Evolutionary conservation across 2,329 filamentous ascomycete genomes (phyloP).

Genomic region (Fusarium sterilihyphosum): DNA sequence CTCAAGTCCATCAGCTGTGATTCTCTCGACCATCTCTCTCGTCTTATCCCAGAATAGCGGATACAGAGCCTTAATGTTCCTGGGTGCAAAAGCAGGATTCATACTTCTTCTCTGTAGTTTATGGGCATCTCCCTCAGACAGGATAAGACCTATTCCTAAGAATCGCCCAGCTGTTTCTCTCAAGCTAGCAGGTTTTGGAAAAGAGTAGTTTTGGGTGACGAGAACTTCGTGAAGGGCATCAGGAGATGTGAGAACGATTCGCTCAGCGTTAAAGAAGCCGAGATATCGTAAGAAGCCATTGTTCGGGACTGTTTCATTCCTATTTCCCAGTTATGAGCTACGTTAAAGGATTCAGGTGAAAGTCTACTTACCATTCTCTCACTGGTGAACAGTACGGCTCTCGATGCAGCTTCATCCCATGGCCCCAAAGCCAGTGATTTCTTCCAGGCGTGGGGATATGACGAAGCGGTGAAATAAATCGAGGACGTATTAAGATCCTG

Average conservation of each 20-base stretch:
- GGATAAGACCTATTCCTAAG: slow-evolving; percentile 75
- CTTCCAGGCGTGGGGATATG: slow-evolving; percentile 56
- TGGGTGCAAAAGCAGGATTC: slow-evolving; percentile 84
- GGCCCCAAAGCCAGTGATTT: slow-evolving; percentile 59
- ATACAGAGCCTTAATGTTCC: slow-evolving; percentile 87
- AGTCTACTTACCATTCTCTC: slow-evolving; percentile 56
- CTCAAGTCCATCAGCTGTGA: slow-evolving; percentile 56
- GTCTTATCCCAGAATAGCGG: slow-evolving; percentile 85
- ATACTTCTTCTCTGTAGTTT: slow-evolving; percentile 81
- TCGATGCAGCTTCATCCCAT: slow-evolving; percentile 52
- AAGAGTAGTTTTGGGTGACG: slow-evolving; percentile 74
- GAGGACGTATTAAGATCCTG: slow-evolving; percentile 57
- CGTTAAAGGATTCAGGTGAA: accelerated
- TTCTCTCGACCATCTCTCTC: slow-evolving; percentile 70
- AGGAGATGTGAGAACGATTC: slow-evolving; percentile 67
- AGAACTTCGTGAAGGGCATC: slow-evolving; percentile 75
- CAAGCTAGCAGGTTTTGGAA: slow-evolving; percentile 68
- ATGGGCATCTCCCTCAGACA: slow-evolving; percentile 94
- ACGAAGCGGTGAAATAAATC: slow-evolving; percentile 59
- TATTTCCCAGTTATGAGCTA: slow-evolving; percentile 37
- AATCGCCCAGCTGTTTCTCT: slow-evolving; percentile 68
- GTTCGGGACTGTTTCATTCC: slow-evolving; percentile 71
- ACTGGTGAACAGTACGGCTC: slow-evolving; percentile 55
- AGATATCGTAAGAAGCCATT: slow-evolving; percentile 75
- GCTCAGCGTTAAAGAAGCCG: slow-evolving; percentile 68